Percentiles rank a stretch among this genome's conserved stretches.
Evolutionary conservation across 805 yeast genomes (phyloP).

Genomic region (Ascoidea rubescens): DNA sequence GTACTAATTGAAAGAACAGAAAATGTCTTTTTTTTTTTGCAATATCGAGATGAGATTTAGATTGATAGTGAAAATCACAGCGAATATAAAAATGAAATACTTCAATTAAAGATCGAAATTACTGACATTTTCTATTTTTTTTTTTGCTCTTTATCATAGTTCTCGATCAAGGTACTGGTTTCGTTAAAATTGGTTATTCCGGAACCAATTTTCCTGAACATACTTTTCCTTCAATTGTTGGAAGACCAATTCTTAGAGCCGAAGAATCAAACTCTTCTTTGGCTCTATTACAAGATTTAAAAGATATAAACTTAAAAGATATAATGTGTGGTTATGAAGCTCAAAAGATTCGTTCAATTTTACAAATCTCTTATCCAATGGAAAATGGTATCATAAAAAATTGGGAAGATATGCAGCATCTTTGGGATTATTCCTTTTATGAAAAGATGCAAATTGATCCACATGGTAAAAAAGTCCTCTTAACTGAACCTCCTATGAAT

Average conservation of each 20-base stretch:
- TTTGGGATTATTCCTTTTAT: slow-evolving; percentile 96
- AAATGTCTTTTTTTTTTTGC: no score
- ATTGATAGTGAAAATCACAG: no score
- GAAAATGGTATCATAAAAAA: slow-evolving; percentile 94
- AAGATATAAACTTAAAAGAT: slow-evolving; percentile 68
- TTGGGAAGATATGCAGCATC: slow-evolving; percentile 98
- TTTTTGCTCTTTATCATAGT: slow-evolving; percentile 26
- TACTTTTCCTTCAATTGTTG: slow-evolving; percentile 95
- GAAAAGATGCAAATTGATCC: slow-evolving; percentile 76
- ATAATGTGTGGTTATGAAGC: slow-evolving; percentile 98
- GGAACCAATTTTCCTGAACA: slow-evolving; percentile 95
- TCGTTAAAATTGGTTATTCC: slow-evolving; percentile 92
- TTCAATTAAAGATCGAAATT: no score
- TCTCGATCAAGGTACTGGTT: slow-evolving; percentile 98
- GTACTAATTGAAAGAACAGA: no score
- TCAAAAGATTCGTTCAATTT: slow-evolving; percentile 71
- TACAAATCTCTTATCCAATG: slow-evolving; percentile 96
- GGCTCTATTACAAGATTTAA: slow-evolving; percentile 14
- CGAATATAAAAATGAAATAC: no score
- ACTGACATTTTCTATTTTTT: no score
- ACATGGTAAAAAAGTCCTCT: slow-evolving; percentile 63
- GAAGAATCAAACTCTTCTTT: slow-evolving; percentile 63
- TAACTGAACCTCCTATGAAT: slow-evolving; percentile 98
- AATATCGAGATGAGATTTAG: no score
- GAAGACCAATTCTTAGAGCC: slow-evolving; percentile 92